Percentiles rank a stretch among this genome's conserved stretches.
These are phyloP conservation scores for Gamsiella multidivaricata DNA, from an alignment of 192 early-diverging fungal species.

Conservation along the genomic window DNA sequence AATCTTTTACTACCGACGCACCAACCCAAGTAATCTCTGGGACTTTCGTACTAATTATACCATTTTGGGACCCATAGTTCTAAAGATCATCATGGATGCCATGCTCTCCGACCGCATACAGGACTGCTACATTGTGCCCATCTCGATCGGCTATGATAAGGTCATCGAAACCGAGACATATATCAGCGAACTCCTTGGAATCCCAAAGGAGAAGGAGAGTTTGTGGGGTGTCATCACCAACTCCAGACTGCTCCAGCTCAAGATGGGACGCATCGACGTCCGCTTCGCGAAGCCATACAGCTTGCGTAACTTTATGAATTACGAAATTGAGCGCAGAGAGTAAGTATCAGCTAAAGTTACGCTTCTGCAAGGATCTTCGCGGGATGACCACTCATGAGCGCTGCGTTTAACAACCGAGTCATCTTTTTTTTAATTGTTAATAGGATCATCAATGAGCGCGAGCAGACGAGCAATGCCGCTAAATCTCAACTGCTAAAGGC, in stretches of 20 bases:
- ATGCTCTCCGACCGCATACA: slow-evolving; percentile 66
- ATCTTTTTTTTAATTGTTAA: no score
- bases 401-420: no score
- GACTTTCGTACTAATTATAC: not conserved
- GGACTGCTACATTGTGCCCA: slow-evolving; percentile 82
- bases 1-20: no score
- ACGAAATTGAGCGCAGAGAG: slow-evolving; percentile 68
- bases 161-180: slow-evolving; percentile 85
- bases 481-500: slow-evolving; percentile 71
- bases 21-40: not conserved
- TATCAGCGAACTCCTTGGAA: slow-evolving; percentile 81
- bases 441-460: slow-evolving; percentile 51
- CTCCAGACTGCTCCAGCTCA: slow-evolving; percentile 66
- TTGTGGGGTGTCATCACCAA: slow-evolving; percentile 73
- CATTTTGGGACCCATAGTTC: slow-evolving; percentile 50
- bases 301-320: slow-evolving; percentile 70
- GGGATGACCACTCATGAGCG: no score
- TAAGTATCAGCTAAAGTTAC: slow-evolving; percentile 55
- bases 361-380: no score
- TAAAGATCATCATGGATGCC: slow-evolving; percentile 86
- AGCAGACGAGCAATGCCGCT: slow-evolving; percentile 52
- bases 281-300: slow-evolving; percentile 82
- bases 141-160: slow-evolving; percentile 88
- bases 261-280: slow-evolving; percentile 88
- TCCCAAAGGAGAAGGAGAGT: slow-evolving; percentile 83